Evolutionary conservation across 495 filamentous ascomycete genomes (phyloP).

Genomic region (Xylaria longipes): DNA sequence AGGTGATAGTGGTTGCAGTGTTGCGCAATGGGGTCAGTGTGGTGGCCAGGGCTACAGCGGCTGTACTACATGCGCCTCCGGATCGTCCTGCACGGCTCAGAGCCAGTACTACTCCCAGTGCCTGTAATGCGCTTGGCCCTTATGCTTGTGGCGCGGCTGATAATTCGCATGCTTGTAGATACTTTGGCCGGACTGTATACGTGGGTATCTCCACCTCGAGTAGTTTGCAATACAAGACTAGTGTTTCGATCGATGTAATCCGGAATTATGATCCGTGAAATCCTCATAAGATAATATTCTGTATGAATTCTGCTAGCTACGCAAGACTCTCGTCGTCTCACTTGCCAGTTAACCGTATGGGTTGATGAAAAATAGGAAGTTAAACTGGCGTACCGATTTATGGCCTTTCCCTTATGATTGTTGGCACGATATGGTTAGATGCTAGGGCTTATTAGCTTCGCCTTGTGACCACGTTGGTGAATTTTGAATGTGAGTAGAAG

Average conservation of each 20-base stretch:
- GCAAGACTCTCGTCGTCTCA: not conserved
- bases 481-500: not conserved
- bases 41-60: constrained; percentile 55
- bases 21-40: constrained; percentile 51
- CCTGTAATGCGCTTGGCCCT: constrained; percentile 30
- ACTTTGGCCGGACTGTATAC: not conserved
- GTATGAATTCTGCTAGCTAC: not conserved
- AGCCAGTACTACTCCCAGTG: constrained; percentile 58
- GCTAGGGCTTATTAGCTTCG: not conserved
- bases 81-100: constrained; percentile 48
- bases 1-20: constrained; percentile 16
- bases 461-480: not conserved
- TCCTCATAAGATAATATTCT: not conserved
- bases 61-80: constrained; percentile 48
- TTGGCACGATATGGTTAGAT: not conserved
- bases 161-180: not conserved
- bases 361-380: not conserved
- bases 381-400: not conserved
- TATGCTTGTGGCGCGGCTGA: not conserved
- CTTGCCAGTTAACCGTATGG: not conserved
- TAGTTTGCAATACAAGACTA: not conserved
- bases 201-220: not conserved
- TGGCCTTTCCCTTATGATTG: not conserved
- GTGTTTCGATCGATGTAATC: not conserved
- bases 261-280: not conserved